Evolutionary conservation across 768 basidiomycete genomes (phyloP), one percentile per base, ranked within the genome.

Genomic region (Austroboletus festivus): DNA sequence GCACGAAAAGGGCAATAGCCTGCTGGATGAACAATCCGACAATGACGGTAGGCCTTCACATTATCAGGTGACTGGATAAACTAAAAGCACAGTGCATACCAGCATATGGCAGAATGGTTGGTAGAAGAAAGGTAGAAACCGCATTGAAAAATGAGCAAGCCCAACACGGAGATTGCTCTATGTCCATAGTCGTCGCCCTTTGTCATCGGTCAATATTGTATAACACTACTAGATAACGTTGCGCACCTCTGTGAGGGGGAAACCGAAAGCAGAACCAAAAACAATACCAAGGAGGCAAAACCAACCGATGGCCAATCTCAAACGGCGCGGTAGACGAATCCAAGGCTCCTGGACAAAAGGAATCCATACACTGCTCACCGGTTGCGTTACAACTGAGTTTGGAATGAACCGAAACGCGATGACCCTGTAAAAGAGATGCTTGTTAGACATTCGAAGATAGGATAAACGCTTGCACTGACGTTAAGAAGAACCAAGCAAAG

Each of bases 351-450:
- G 74, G 21, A 93, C 71, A 20, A 75, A 45, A 35, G 86, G 84
- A 10, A 71, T 51, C 89, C 90, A 94, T 26, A 87, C 65, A 8
- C 82, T 79, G 23, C 71, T 72, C 44, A 94, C 74, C n/a, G 92
- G 92, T 38, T 73, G 73, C 16, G 85, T 78, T 43, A 93, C 73
- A 23, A 82, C 71, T 4, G 79, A 76, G 64, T 79, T 85, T 52
- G 89, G 89, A 46, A 91, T 81, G 65, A 81, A 92, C n/a, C 87
- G 82, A 74, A 90, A 91, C 4, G 85, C 86, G 52, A 91, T 91
- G 52, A 89, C 75, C 5, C 83, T 85, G 21, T n/a, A n/a, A 20
- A 40, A 38, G 44, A 20, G 38, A 30, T 44, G 20, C 26, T 44
- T 22, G 40, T n/a, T 54, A 20, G 38, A 28, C 39, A 9, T 5